Base-by-base conservation (phyloP, 768 basidiomycete genomes). In the Leccinum longicurvipes region DNA sequence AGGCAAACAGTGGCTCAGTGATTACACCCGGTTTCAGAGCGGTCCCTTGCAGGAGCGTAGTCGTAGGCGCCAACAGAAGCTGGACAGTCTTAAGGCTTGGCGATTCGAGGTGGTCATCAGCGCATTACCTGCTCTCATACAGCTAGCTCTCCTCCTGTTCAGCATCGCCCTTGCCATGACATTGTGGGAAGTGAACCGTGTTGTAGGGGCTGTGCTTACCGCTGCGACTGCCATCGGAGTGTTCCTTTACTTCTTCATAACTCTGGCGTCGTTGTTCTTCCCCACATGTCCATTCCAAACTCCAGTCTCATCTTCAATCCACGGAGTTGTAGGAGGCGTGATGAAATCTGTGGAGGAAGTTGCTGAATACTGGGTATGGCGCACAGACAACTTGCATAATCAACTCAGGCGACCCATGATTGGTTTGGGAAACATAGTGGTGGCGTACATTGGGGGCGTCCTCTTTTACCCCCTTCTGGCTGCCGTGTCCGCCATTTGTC, bases 141-240 rank as follows among this genome's bases (percentile, higher is more conserved):
- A 66, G 44, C 21, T 66, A 28, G 67, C 64, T 1, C 56, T 67
- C 31, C 44, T 67, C 9, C 42, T 67, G n/a, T 66, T 66, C 44
- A 45, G 49, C 10, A 51, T 58, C 24, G 49, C 66, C 8, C 58
- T 67, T 31, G 29, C 60, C 6, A 47, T 57, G 6, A 52, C 54
- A 24, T 19, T 60, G 14, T 65, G 63, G 63, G 46, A 51, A 14
- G n/a, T 57, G 21, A 53, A 61, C 32, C 49, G 10, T 7, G 51
- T 28, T 12, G 56, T 59, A 10, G 53, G 58, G 3, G 31, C 50
- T n/a, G 34, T 63, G 34, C n/a, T 65, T 31, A 59, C 59, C 32
- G 50, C 42, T 14, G 29, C 53, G 0, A 59, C 55, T 12, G 11
- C 54, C 17, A 23, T 63, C 21, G 63, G 64, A 19, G 24, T 51